Percentiles rank a stretch among this genome's conserved stretches.
Conservation (phyloP, 177 flowering plant species). For the Vitis hybrid region DNA sequence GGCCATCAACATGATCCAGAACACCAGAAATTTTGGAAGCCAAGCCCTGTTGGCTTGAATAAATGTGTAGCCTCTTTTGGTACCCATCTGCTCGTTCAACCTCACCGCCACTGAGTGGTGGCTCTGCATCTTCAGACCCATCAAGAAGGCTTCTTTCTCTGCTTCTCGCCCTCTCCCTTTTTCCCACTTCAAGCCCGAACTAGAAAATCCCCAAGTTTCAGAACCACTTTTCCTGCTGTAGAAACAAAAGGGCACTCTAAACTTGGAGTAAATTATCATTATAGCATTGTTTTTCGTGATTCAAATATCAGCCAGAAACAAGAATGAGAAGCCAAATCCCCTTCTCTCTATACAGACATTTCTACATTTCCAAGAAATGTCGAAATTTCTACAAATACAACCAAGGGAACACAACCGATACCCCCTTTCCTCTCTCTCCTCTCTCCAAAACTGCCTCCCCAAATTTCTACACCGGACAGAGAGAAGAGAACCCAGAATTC, state of each 20-base stretch:
- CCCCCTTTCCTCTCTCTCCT: background rate
- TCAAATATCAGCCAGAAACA: constrained; percentile 15
- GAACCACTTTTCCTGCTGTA: constrained; percentile 25
- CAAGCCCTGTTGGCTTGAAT: constrained; percentile 40
- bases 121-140: constrained; percentile 47
- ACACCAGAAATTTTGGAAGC: constrained; percentile 35
- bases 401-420: background rate
- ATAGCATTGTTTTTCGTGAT: constrained; percentile 41
- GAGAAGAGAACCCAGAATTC: constrained; percentile 14
- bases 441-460: background rate
- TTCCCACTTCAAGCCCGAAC: constrained; percentile 33
- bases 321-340: background rate
- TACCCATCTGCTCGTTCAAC: constrained; percentile 45
- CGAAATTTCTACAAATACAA: background rate
- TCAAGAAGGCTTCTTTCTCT: constrained; percentile 15
- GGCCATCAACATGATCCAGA: constrained; percentile 49
- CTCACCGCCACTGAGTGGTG: constrained; percentile 57
- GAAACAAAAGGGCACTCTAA: constrained; percentile 18
- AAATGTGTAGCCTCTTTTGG: constrained; percentile 41
- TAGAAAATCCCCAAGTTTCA: constrained; percentile 13
- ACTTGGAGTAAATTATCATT: constrained; percentile 25
- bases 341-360: constrained; percentile 1
- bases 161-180: constrained; percentile 1
- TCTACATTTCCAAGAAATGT: too few species aligned
- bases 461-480: background rate